These are phyloP conservation scores for Candida tropicalis DNA, from an alignment of 1,139 yeast genomes.

Conservation along the genomic window DNA sequence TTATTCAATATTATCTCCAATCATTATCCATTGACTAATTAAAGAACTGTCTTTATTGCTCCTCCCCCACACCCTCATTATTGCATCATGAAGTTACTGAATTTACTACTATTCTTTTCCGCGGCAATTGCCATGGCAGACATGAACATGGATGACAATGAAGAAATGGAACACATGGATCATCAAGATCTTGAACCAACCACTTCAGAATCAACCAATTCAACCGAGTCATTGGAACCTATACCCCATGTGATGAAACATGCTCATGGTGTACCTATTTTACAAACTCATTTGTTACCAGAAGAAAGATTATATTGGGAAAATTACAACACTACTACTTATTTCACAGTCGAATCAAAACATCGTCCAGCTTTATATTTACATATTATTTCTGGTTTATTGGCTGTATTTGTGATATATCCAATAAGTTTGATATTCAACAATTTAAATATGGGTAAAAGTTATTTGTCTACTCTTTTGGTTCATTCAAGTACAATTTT, in stretches of 20 bases:
- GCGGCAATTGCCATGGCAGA: slow-evolving; percentile 11
- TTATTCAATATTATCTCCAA: not conserved
- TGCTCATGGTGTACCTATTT: slow-evolving; percentile 76
- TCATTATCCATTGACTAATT: slow-evolving; percentile 1
- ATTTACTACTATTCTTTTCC: slow-evolving; percentile 13
- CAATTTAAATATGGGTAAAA: slow-evolving; percentile 51
- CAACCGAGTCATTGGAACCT: slow-evolving; percentile 24
- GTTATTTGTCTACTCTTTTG: slow-evolving; percentile 61
- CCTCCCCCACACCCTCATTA: not conserved
- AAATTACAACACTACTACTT: slow-evolving; percentile 77
- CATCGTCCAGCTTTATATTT: slow-evolving; percentile 55
- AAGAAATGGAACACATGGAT: slow-evolving; percentile 1
- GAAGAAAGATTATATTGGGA: slow-evolving; percentile 82
- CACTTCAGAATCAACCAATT: not conserved
- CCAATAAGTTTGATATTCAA: slow-evolving; percentile 73
- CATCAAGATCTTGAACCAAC: not conserved
- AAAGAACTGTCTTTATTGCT: too few species aligned
- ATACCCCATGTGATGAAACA: slow-evolving; percentile 56
- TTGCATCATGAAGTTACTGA: slow-evolving; percentile 10
- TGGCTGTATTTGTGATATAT: slow-evolving; percentile 58
- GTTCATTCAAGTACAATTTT: slow-evolving; percentile 50
- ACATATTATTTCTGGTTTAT: slow-evolving; percentile 54
- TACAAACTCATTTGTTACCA: slow-evolving; percentile 67
- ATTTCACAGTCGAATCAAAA: slow-evolving; percentile 56
- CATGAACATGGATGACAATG: slow-evolving; percentile 17